Base-by-base conservation (phyloP, 164 flowering plant species). In the Vitis riparia region DNA sequence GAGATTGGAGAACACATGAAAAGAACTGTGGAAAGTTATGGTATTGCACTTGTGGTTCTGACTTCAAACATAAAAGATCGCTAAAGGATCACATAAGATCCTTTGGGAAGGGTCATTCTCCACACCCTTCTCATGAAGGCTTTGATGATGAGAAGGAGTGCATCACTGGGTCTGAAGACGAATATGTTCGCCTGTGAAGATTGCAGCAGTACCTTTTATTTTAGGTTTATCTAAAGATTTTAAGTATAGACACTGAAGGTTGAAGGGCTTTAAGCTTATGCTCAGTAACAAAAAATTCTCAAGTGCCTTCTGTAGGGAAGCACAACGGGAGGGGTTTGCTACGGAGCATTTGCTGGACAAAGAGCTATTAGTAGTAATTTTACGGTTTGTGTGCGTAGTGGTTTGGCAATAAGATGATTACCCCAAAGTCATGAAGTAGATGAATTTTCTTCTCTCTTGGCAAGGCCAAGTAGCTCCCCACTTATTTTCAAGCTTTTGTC, bases 1-100 rank as follows among this genome's bases (percentile, higher is more conserved):
- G 94, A 9, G 94, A 90, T 58, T 90, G 93, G 95, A 77, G 95
- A 69, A 88, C 95, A 5, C 95, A 90, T 27, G 95, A 90, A 63
- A 90, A 90, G 85, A 90, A 90, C 67, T 90, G 93, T 62, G 95
- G 95, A 0, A 88, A 88, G 82, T 74, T 90, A 1, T 90, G 93
- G 93, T 87, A 84, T 62, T 90, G 95, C 77, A 82, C 76, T 37
- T 90, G 95, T 71, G 95, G 95, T 1, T 90, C 95, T 0, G 95
- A 90, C 66, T 90, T 90, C 77, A 90, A 88, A 62, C 95, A 90
- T 79, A 90, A 90, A 53, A 78, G 95, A 52, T 90, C 95, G 13
- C 91, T 90, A 59, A 90, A 90, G 63, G 95, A 90, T 65, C 95
- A 90, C 78, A 77, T 90, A 10, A 76, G 90, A 71, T 85, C 91